Base-by-base conservation (phyloP, 139 green algal species). In the Chlamydomonas sp. region DNA sequence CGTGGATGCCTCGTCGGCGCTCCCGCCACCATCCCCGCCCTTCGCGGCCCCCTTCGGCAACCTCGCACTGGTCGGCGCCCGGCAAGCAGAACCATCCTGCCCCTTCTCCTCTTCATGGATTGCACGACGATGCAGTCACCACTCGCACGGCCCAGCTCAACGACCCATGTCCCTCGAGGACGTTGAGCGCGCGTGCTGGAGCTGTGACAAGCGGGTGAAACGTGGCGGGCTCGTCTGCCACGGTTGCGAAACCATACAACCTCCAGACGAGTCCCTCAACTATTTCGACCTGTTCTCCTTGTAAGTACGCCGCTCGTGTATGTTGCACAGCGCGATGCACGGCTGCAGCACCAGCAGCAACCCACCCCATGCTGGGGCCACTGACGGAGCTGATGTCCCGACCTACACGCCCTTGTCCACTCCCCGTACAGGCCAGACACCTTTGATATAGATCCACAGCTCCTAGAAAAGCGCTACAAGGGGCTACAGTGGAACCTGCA, bases 391-490 rank as follows among this genome's bases (percentile, higher is more conserved):
- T 49, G 31, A 49, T 15, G 5, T 78, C n/a, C 73, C 73, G n/a
- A 16, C 73, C 73, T 8, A 8, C 6, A 8, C n/a, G 6, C 57
- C 57, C 57, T 58, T 57, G 57, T 12, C 4, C 60, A 14, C 61
- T 64, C 15, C 18, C 61, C n/a, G 58, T 66, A 5, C 89, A 94
- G 90, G 18, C 63, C 61, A 5, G n/a, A 86, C n/a, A 83, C 62
- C 2, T 97, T 93, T 79, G 90, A 96, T 17, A 2, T 97, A 4
- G 90, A 95, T 61, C 17, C 88, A 3, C n/a, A 63, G 4, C 20
- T 88, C 14, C 91, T 97, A 61, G 95, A 97, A 80, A 71, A 63
- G 61, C 85, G 83, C 2, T 97, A 96, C 92, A 95, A 94, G 82
- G 61, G 61, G 17, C 86, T 96, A 68, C 95, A 97, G 89, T 91